phyloP scores from a whole-genome alignment of 306 rosid species.

The Acacia acuminata region DNA sequence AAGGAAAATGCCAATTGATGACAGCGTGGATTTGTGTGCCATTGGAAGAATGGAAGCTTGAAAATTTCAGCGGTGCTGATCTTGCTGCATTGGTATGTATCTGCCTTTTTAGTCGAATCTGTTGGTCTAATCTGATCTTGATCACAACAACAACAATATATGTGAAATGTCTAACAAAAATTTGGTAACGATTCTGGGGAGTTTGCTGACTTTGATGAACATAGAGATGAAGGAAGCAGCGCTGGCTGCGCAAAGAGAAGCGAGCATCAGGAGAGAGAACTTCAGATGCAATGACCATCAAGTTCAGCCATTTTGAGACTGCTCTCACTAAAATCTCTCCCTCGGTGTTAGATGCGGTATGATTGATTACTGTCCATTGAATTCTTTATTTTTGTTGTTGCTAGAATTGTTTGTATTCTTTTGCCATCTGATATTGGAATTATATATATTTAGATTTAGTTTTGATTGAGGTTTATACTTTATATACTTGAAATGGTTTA shows the following conservation, averaged over 20 bases:
- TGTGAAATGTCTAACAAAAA: not conserved
- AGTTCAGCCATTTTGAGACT: slow-evolving; percentile 38
- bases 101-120: not conserved
- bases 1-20: no score
- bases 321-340: slow-evolving; percentile 42
- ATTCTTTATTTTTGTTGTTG: not conserved
- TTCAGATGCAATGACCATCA: slow-evolving; percentile 22
- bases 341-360: slow-evolving; percentile 43
- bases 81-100: slow-evolving; percentile 68
- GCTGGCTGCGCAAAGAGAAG: slow-evolving; percentile 65
- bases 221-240: slow-evolving; percentile 73
- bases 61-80: slow-evolving; percentile 85
- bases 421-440: not conserved
- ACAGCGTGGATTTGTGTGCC: not conserved
- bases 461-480: not conserved
- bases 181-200: not conserved
- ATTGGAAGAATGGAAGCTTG: slow-evolving; percentile 64
- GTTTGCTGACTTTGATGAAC: slow-evolving; percentile 25
- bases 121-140: not conserved
- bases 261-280: slow-evolving; percentile 28
- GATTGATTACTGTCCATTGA: not conserved
- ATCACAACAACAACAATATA: not conserved
- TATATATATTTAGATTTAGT: not conserved
- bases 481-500: slow-evolving; percentile 14
- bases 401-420: not conserved